phyloP scores from a whole-genome alignment of 2,329 filamentous ascomycete species.

The Penicillium hesseltinei region DNA sequence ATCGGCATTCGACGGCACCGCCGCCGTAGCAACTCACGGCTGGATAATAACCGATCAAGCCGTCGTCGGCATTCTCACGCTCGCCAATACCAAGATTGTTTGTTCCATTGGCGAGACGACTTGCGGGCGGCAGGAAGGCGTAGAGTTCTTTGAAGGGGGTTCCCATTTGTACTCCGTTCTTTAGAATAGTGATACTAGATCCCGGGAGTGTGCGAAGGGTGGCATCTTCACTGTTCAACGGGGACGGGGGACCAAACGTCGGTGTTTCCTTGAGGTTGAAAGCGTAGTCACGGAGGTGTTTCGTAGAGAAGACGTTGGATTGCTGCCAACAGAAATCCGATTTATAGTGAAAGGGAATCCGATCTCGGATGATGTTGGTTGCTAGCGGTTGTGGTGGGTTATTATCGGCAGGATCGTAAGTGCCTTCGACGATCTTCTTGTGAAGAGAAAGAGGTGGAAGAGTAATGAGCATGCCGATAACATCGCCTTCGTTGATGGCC shows the following conservation, averaged over 20 bases:
- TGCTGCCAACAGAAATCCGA: constrained; percentile 86
- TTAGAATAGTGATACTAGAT: constrained; percentile 84
- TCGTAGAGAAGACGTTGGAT: constrained; percentile 65
- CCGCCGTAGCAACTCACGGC: constrained; percentile 89
- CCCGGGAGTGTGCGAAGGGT: constrained; percentile 83
- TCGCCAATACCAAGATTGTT: constrained; percentile 60
- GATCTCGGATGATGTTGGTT: constrained; percentile 86
- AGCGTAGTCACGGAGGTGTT: constrained; percentile 74
- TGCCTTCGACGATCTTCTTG: constrained; percentile 80
- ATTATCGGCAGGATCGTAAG: constrained; percentile 84
- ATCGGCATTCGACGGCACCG: constrained; percentile 88
- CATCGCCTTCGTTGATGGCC: constrained; percentile 82
- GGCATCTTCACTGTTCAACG: constrained; percentile 65
- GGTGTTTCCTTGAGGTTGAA: constrained; percentile 47
- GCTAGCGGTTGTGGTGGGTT: constrained; percentile 49
- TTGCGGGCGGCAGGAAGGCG: constrained; percentile 87
- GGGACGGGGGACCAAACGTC: constrained; percentile 51
- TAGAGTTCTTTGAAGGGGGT: constrained; percentile 85
- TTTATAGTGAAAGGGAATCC: constrained; percentile 92
- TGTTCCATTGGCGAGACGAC: constrained; percentile 48
- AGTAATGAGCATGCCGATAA: constrained; percentile 89
- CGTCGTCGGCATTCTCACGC: constrained; percentile 86
- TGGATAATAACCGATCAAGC: constrained; percentile 92
- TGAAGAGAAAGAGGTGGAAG: constrained; percentile 83
- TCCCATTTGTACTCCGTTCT: constrained; percentile 83